Base-by-base conservation (phyloP, 371 early-diverging fungal species). In the Coemansia sp. region DNA sequence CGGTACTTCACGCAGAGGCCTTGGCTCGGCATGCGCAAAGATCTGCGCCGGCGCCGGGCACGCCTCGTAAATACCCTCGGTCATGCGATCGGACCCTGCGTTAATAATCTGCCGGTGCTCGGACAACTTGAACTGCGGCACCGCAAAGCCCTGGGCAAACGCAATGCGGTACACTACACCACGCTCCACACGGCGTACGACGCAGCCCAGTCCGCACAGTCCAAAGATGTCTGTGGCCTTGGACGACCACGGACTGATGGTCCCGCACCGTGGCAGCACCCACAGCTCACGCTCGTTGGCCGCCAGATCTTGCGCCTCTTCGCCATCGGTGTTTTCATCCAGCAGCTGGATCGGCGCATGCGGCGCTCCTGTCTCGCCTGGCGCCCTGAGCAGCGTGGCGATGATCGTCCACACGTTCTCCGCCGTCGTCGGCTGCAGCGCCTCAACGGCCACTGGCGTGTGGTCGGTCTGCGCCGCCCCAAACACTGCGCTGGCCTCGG, bases 221-320 rank as follows among this genome's bases (percentile, higher is more conserved):
- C 87, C 86, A 5, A 92, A 92, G 79, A 97, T 97, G 67, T 98
- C 95, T 45, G 97, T 95, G 3, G 98, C 98, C 83, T 98, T 98
- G 62, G 95, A 94, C 3, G 96, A 95, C 98, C 98, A 98, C n/a
- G 98, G 97, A 8, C 95, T 94, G 65, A 96, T 97, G 39, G 97
- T 95, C 39, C 97, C 97, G 59, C 87, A 84, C 21, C 97, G 88
- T 3, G 98, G 98, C 58, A 91, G 75, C 27, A 94, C 89, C 77
- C 73, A 73, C 39, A 77, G 45, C 57, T 31, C 31, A 37, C 72
- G 62, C 61, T 63, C 71, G 21, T 29, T 61, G 5, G 48, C 48
- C 18, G 11, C 18, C 8, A 45, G 50, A 29, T 48, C 51, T 22
- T 73, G 64, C 34, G 14, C 53, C 31, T 34, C 24, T 4, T 13